These are phyloP conservation scores for Luffa aegyptiaca DNA, from an alignment of 306 rosid species.

Conservation along the genomic window DNA sequence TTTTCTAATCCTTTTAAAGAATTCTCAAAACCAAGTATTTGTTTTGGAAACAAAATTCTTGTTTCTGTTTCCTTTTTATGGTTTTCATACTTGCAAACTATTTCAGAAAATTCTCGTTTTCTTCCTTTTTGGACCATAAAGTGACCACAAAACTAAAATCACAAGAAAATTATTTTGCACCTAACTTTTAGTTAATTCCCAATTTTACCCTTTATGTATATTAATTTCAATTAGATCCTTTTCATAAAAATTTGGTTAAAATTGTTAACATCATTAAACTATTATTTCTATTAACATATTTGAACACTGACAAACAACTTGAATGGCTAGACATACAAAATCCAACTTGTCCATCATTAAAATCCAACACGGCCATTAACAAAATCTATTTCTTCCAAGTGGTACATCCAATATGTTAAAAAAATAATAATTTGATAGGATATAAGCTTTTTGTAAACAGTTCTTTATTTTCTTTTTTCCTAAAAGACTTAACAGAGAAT, in stretches of 20 bases:
- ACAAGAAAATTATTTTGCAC: background rate
- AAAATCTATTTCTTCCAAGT: background rate
- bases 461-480: too few species aligned
- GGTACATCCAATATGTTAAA: background rate
- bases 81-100: background rate
- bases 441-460: background rate
- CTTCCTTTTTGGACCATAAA: background rate
- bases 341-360: background rate
- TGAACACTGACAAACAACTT: background rate
- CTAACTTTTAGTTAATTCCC: background rate
- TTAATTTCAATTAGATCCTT: background rate
- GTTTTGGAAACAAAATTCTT: background rate
- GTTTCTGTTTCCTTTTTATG: background rate
- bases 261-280: background rate
- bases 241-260: background rate
- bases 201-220: background rate
- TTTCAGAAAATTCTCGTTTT: background rate
- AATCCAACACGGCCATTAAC: background rate
- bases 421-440: background rate
- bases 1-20: background rate
- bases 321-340: background rate
- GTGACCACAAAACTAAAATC: background rate
- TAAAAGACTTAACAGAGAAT: too few species aligned
- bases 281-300: background rate
- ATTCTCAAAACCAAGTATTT: background rate